Evolutionary conservation across 306 rosid genomes (phyloP), one percentile per base, ranked within the genome.

Genomic region (Cucumis hystrix): DNA sequence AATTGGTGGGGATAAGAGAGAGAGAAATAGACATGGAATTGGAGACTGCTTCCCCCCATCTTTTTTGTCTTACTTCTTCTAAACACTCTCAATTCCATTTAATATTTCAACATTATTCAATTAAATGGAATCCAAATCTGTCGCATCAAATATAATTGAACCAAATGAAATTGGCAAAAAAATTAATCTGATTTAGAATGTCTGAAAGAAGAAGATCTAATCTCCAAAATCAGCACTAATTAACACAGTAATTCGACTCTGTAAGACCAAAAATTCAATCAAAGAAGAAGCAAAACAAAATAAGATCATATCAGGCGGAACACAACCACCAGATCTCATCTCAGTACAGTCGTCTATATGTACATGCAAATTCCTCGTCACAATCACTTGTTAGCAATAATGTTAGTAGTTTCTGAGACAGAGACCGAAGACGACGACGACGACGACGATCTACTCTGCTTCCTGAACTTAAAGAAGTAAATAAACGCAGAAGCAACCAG

Each of bases 401-500:
- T 20, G 68, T 16, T 15, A n/a, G 57, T 11, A 16, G 74, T 39
- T 39, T 67, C 54, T n/a, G 74, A n/a, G 73, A 18, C 23, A 3
- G 70, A n/a, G 18, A 45, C 5, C 21, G 80, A 2, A 0, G 82
- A 7, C 14, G 80, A 33, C 4, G 35, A 28, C 30, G 30, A 28
- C 30, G 30, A 33, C 37, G 37, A 15, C 11, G 64, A 43, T 20
- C 52, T 75, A n/a, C 51, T 77, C 0, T 33, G 82, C 62, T 79
- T 87, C 74, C 77, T 84, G 79, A 54, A 76, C 83, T 64, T 84
- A 4, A 84, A 59, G 51, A 92, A 12, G 81, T 85, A 95, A 47
- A 95, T 45, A 52, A 88, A 74, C 58, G 79, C 89, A 4, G 93
- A 78, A 58, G 79, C 96, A 87, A 87, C 70, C 76, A 95, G 77